A percentile compares a stretch with the other conserved stretches of the same genome.
These are phyloP conservation scores for Gentiana straminea DNA, from an alignment of 257 asterid species.

Conservation along the genomic window DNA sequence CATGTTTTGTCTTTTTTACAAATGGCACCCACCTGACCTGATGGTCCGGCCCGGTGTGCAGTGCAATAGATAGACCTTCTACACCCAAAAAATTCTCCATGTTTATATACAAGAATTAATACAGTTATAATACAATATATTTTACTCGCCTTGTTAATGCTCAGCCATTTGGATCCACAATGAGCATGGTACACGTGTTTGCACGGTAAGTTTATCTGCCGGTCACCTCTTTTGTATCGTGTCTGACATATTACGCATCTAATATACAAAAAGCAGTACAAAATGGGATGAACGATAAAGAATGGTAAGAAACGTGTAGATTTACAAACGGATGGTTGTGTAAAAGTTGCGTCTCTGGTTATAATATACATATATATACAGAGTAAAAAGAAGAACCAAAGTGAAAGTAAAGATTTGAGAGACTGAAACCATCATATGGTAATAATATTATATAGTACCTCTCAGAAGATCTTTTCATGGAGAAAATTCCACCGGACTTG, in stretches of 20 bases:
- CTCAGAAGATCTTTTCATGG: constrained; percentile 58
- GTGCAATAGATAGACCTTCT: too few species aligned
- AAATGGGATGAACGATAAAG: not conserved
- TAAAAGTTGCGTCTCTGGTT: too few species aligned
- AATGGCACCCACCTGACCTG: too few species aligned
- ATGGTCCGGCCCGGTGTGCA: too few species aligned
- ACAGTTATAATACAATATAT: too few species aligned
- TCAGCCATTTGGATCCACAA: constrained; percentile 89
- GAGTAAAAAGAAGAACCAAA: too few species aligned
- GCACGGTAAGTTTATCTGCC: constrained; percentile 70
- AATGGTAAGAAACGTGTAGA: too few species aligned
- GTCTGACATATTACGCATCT: constrained; percentile 93
- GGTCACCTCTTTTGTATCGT: constrained; percentile 80
- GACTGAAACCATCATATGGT: not conserved
- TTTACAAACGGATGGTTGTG: too few species aligned
- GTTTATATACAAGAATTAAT: too few species aligned
- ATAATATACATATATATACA: too few species aligned
- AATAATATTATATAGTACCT: constrained; percentile 28
- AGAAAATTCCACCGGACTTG: constrained; percentile 64
- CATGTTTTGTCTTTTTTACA: too few species aligned
- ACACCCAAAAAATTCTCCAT: too few species aligned
- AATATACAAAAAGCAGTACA: constrained; percentile 16
- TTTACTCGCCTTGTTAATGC: constrained; percentile 69
- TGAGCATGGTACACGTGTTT: constrained; percentile 74
- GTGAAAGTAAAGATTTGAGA: not conserved